Conservation (phyloP, 306 rosid genomes). For the Alnus rubra region DNA sequence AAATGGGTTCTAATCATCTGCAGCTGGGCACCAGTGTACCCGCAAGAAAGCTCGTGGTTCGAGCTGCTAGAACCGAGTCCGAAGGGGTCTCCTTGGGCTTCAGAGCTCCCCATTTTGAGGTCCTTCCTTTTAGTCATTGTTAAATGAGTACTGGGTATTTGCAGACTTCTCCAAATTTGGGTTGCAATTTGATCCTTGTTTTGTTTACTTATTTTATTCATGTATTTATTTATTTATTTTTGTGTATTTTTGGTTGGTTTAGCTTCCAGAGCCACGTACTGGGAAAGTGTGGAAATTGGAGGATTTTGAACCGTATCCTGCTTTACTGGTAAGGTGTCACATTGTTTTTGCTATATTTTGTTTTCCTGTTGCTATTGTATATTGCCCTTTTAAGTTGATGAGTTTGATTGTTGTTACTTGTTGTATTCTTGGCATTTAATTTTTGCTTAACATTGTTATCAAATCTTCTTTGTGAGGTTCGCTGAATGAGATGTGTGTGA, state of each 20-base stretch:
- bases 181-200: neutral
- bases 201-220: neutral
- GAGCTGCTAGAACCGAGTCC: conserved; percentile 67
- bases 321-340: conserved; percentile 63
- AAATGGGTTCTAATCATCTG: conserved; percentile 40
- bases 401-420: neutral
- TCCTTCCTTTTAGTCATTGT: neutral
- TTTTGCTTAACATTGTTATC: too few species aligned
- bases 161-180: neutral
- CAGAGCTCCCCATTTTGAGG: conserved; percentile 88
- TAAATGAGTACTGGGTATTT: neutral
- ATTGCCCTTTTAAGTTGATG: conserved; percentile 6
- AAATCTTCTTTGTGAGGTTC: neutral
- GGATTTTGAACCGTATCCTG: conserved; percentile 90
- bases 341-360: neutral
- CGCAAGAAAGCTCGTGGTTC: conserved; percentile 44
- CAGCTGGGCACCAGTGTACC: conserved; percentile 30
- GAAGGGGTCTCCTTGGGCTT: conserved; percentile 65
- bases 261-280: conserved; percentile 93
- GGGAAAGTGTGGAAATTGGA: conserved; percentile 80
- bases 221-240: conserved; percentile 2
- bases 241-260: conserved; percentile 25
- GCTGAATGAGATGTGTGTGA: neutral
- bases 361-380: neutral
- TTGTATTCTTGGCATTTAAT: neutral